Evolutionary conservation across 352 stramenopile species (phyloP), one percentile per base, ranked within the genome.

Genomic region (Pythium insidiosum): DNA sequence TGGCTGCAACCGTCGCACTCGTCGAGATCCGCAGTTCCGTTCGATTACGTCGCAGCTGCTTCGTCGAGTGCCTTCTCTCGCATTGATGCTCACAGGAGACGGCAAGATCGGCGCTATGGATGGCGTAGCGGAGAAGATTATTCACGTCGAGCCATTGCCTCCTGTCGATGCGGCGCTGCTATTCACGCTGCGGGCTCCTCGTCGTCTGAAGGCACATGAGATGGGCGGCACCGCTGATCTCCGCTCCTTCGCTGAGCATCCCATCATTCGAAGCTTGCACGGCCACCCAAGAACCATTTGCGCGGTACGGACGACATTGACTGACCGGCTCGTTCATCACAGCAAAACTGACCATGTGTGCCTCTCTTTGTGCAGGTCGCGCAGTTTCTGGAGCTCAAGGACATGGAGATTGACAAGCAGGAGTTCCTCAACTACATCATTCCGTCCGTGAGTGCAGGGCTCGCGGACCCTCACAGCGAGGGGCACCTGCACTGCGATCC

Each of bases 381-480:
- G 7, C 78, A 90, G 44, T 87, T 90, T 16, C 48, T 90, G 47
- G 75, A 90, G 50, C 77, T 73, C 30, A 87, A 86, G 41, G 78
- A 90, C 46, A 84, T 90, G 71, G 70, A 88, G 30, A 51, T 86
- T n/a, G 78, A 90, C 35, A 72, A 88, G 57, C 68, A 72, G 34
- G 78, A 90, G 50, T 88, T 90, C 35, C 50, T 90, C 15, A 68
- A 72, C 42, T 90, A 87, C 52, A 85, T 90, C 37, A 84, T 90
- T 23, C 78, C 78, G 16, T 84, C 78, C 0, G 75, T 90, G 7
- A 82, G 73, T n/a, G 78, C 71, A 1, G 78, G 78, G 3, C 62
- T 90, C 28, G 66, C 63, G n/a, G 41, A 63, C 25, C 57, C 61
- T n/a, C 67, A 69, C 16, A 58, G 58, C 16, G 57, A 63, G n/a